Evolutionary conservation across 768 basidiomycete genomes (phyloP), one percentile per base, ranked within the genome.

Genomic region (Termitomyces sp.): DNA sequence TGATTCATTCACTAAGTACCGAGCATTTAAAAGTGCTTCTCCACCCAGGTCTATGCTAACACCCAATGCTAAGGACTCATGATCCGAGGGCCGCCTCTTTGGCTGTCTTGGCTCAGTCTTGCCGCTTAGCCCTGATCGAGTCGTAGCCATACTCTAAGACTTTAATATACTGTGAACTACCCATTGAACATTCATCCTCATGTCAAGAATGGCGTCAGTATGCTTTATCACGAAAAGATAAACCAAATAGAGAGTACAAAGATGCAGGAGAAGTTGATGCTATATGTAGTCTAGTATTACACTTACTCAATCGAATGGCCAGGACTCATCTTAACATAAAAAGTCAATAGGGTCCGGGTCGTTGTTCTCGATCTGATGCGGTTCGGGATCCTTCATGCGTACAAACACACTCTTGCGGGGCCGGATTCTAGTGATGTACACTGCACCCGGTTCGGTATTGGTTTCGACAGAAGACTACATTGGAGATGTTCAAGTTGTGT

Each of bases 31-130:
- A 53, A 77, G 74, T 77, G 75, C 70, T 77, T 76, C 67, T 63
- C 73, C 47, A 75, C 76, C 43, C 76, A 77, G 56, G 71, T 77
- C 40, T 77, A 75, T 62, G 62, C 62, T 44, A 74, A 70, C 65
- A 74, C 74, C 35, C 58, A 59, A 55, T 75, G 74, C 65, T 74
- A 65, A 67, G 4, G 5, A 12, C 8, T 30, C 38, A 22, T 24
- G 8, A 15, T 24, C 3, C 22, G 12, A 40, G 28, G 3, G 2
- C 28, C 15, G 8, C 28, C 14, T 19, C 9, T 12, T 28, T 44
- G n/a, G n/a, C n/a, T n/a, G n/a, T n/a, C n/a, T n/a, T n/a, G n/a
- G n/a, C n/a, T n/a, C n/a, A n/a, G n/a, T n/a, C n/a, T n/a, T n/a
- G n/a, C n/a, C n/a, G n/a, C n/a, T n/a, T n/a, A n/a, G n/a, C n/a